Evolutionary conservation across 2,329 filamentous ascomycete species (phyloP), one percentile per base, ranked within the genome.

Genomic region (Fusarium albidum): DNA sequence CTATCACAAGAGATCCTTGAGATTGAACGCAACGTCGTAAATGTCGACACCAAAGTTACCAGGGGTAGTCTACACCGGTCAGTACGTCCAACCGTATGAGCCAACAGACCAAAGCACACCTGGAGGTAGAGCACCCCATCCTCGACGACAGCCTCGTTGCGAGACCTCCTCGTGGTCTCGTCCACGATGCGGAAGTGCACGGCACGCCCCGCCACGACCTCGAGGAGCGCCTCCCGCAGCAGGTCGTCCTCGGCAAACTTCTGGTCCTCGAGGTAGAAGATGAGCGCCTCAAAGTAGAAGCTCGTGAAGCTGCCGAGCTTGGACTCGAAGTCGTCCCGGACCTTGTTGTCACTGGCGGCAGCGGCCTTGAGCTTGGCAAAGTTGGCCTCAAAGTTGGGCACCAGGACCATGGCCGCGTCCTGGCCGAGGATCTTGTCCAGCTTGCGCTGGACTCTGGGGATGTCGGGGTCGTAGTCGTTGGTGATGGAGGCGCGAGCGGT

Each of bases 91-190:
- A 9, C 34, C 9, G 4, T 6, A 15, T 4, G 7, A n/a, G 15
- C 7, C 5, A 4, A 9, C 12, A n/a, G 10, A 14, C 5, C 7
- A 17, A 21, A 6, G 62, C 67, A 63, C 69, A 77, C 75, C 74
- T 82, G 79, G n/a, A 85, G 63, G 51, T 79, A 81, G 17, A 83
- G 66, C 26, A 76, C 68, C 2, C 79, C 81, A 32, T 78, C 76
- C 62, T 83, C 79, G 26, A 83, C 51, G 3, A 77, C 69, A 14
- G 68, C 64, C 72, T 84, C 80, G 57, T 76, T 73, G 52, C 81
- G 82, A 11, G 65, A 69, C 6, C 58, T 66, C 48, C 74, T n/a
- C n/a, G n/a, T 71, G 9, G 64, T 55, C 58, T 74, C 71, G 41
- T 81, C 79, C 3, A 82, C 79, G 31, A 83, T 61, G 25, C 79